Evolutionary conservation across 805 yeast species (phyloP).

Genomic region (Helenozyma rhizophorensis): DNA sequence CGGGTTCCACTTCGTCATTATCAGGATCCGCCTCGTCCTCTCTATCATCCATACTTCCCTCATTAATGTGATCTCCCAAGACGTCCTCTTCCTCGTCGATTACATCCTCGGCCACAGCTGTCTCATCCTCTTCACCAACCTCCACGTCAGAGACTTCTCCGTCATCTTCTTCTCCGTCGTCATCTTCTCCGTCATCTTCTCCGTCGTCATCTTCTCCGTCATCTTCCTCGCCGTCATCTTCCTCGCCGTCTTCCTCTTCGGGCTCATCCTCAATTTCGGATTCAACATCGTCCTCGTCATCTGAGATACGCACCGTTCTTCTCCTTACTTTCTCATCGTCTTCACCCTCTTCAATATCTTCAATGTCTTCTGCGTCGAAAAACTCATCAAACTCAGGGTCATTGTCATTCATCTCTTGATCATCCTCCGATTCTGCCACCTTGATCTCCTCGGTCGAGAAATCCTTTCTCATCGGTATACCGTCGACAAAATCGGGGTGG

Average conservation of each 20-base stretch:
- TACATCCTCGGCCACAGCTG: constrained; percentile 1
- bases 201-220: constrained; percentile 15
- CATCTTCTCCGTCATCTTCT: constrained; percentile 12
- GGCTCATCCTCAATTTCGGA: background rate
- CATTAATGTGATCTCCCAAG: background rate
- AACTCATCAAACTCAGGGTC: constrained; percentile 8
- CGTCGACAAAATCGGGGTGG: constrained; percentile 12
- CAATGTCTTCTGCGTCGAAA: constrained; percentile 3
- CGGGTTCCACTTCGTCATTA: too few relatives aligned
- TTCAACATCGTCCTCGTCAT: constrained; percentile 11
- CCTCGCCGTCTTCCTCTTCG: constrained; percentile 6
- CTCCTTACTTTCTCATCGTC: constrained; percentile 12
- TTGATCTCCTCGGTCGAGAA: constrained; percentile 7
- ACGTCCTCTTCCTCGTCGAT: constrained; percentile 1
- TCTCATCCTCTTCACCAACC: constrained; percentile 1
- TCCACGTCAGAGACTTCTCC: constrained; percentile 3
- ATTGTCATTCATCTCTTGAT: constrained; percentile 2
- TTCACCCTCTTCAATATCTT: constrained; percentile 5
- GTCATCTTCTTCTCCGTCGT: constrained; percentile 5
- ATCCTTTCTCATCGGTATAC: constrained; percentile 2
- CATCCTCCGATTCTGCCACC: constrained; percentile 5
- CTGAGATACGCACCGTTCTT: too few relatives aligned
- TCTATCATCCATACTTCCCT: too few relatives aligned
- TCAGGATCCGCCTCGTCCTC: too few relatives aligned
- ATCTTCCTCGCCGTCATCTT: constrained; percentile 15